Evolutionary conservation across 306 rosid genomes (phyloP), one percentile per base, ranked within the genome.

Genomic region (Trifolium subterraneum): DNA sequence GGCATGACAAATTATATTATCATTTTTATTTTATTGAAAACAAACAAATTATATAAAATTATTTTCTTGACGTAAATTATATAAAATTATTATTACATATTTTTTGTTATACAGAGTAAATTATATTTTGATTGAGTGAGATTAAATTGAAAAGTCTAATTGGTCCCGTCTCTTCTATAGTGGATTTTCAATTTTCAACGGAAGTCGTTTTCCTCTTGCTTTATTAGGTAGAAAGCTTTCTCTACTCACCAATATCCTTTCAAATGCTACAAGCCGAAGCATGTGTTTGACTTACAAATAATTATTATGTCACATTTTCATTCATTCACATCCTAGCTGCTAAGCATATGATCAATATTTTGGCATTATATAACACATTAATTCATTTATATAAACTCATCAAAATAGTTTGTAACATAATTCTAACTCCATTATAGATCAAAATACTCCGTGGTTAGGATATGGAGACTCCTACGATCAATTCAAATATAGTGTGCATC

Each of bases 151-250:
- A 81, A 81, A 35, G 81, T 76, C 70, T 15, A 70, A 54, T 55
- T 75, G 39, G 74, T 59, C 10, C 78, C 64, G 11, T 60, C 8
- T 29, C 45, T 51, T 14, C 62, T 59, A 48, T 55, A 44, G 52
- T 72, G 78, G 31, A 31, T 44, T 56, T 78, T 39, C 10, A 62
- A 51, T 55, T 63, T 80, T 80, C 84, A 70, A 70, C 7, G 10
- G 14, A 63, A 52, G 81, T 75, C 84, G 36, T 70, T 81, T 81
- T 81, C 81, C 54, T 56, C 48, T 70, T 70, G 78, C 81, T 75
- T 69, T 80, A 74, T 54, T 81, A 81, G 84, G 78, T 75, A 41
- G 38, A 80, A 51, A 15, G 22, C 31, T 27, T 68, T 60, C 60
- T 71, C 59, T 36, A 48, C 79, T 68, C 71, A 18, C 61, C 41